Conservation (phyloP, 2,329 filamentous ascomycete species). For the Corinectria fuckeliana region DNA sequence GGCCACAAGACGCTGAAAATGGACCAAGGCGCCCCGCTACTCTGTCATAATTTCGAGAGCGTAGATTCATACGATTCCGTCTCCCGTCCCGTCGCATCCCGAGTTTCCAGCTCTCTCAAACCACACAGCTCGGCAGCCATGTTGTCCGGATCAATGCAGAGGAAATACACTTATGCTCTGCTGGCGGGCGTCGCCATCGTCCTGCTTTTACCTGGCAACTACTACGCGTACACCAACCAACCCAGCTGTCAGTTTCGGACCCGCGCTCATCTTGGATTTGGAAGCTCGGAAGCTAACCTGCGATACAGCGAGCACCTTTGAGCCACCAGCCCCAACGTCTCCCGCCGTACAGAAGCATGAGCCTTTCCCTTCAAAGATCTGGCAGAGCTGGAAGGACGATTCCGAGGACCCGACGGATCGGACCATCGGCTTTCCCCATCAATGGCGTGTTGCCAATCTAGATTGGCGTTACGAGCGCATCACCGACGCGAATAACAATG, state of each 20-base stretch:
- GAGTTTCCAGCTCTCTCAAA: background rate
- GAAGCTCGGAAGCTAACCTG: background rate
- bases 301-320: conserved; percentile 1
- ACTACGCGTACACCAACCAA: conserved; percentile 18
- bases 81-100: background rate
- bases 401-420: conserved; percentile 37
- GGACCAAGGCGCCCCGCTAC: background rate
- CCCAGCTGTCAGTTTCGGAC: conserved; percentile 12
- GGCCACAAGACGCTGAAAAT: background rate
- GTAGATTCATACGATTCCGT: background rate
- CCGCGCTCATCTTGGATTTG: background rate
- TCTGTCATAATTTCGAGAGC: background rate
- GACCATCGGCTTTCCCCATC: conserved; percentile 37
- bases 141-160: background rate
- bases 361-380: conserved; percentile 37
- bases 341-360: too few relatives aligned
- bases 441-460: conserved; percentile 35
- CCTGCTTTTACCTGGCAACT: background rate
- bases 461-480: conserved; percentile 39
- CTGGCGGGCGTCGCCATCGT: background rate
- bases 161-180: background rate
- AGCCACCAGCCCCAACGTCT: background rate
- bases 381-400: conserved; percentile 43
- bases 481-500: conserved; percentile 37
- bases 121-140: background rate